Base-by-base conservation (phyloP, 768 basidiomycete species). In the Mycena belliarum region DNA sequence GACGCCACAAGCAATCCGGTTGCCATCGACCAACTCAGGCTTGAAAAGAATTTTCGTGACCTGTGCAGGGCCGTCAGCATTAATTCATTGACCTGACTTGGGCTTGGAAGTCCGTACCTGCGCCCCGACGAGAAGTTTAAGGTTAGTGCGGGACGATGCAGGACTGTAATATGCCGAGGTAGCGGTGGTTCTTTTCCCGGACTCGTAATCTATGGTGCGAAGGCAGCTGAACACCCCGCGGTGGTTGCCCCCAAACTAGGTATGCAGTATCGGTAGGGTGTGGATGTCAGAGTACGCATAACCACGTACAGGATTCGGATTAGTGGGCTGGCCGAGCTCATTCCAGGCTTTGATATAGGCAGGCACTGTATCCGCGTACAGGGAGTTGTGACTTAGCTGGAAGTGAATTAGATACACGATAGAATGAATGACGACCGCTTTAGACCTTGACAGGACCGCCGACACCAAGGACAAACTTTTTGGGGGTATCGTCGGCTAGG, bases 11-110 rank as follows among this genome's bases (percentile, higher is more conserved):
- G 57, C 57, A 14, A 53, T 41, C 14, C 20, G 32, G 16, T 59
- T 53, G 18, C 32, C 52, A 8, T 41, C 29, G 15, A 23, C 21
- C 20, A 35, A 50, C 16, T 54, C 48, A 4, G 52, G 33, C 3
- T 58, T 49, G 42, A 53, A 59, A 5, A 53, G 10, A 16, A 59
- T 54, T 28, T 49, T 59, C n/a, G 58, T 45, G 32, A 54, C 58
- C 58, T 59, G 15, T 21, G 4, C 2, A 47, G n/a, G n/a, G n/a
- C 7, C 10, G 25, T 23, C 1, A 44, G 29, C 9, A 23, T 25
- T 8, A n/a, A n/a, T n/a, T n/a, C n/a, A n/a, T 1, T 4, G 41
- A 3, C 11, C 23, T 18, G 6, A 12, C 26, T 32, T 32, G 29
- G 41, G 42, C 9, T 6, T 20, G 10, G 20, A 38, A 24, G 25